Evolutionary conservation across 208 protist species (phyloP).

Genomic region (Crithidia mellificae): DNA sequence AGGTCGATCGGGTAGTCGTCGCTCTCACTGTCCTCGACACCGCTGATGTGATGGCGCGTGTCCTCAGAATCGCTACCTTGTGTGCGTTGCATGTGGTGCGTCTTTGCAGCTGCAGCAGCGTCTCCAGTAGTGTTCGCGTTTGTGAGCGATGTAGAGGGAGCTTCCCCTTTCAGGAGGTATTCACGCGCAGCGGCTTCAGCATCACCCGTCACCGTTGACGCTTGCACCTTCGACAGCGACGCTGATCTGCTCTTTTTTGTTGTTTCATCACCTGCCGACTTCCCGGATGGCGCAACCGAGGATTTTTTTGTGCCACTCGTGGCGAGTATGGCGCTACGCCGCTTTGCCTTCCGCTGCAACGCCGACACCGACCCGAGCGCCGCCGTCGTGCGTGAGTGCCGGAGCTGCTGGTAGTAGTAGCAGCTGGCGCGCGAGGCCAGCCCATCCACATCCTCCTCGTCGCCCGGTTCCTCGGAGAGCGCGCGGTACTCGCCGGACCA

Average conservation of each 20-base stretch:
- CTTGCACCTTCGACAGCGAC: too few species aligned
- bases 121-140: too few species aligned
- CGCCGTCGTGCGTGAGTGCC: constrained; percentile 8
- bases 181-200: too few species aligned
- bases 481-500: not conserved
- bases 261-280: too few species aligned
- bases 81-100: not conserved
- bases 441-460: constrained; percentile 7
- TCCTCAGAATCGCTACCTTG: not conserved
- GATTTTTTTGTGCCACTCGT: not conserved
- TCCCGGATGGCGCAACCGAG: not conserved
- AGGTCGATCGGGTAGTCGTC: not conserved
- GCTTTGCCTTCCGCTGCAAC: not conserved
- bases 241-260: too few species aligned
- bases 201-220: too few species aligned
- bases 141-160: too few species aligned
- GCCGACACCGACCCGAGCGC: constrained; percentile 10
- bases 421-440: constrained; percentile 6
- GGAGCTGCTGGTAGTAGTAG: constrained; percentile 27
- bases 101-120: too few species aligned
- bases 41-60: too few species aligned
- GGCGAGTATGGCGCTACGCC: constrained; percentile 1
- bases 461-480: not conserved
- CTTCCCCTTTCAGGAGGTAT: too few species aligned
- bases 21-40: not conserved